These are phyloP conservation scores for Ceratobasidium sp. DNA, from an alignment of 1,284 basidiomycete genomes.

Conservation along the genomic window DNA sequence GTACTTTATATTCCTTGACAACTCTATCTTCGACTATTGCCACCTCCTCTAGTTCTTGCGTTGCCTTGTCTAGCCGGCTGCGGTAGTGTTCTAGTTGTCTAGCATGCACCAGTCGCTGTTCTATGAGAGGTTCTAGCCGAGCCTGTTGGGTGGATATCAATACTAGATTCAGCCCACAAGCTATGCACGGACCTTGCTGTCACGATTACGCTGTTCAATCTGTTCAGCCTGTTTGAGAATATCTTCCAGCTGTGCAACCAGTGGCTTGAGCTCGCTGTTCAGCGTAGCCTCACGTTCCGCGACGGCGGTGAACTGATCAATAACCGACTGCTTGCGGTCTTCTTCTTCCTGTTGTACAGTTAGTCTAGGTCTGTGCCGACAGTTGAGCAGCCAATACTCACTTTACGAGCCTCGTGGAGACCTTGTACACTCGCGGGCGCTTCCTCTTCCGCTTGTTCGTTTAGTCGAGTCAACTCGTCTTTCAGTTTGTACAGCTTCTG, in stretches of 20 bases:
- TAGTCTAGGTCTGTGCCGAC: not conserved
- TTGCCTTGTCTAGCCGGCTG: conserved; percentile 41
- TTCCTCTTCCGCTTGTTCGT: conserved; percentile 78
- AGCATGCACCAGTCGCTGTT: conserved; percentile 36
- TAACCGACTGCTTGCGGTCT: conserved; percentile 62
- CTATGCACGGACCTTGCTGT: conserved; percentile 13
- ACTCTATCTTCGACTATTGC: conserved; percentile 68
- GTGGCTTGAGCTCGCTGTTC: conserved; percentile 32
- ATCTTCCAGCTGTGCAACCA: conserved; percentile 44
- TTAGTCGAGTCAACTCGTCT: conserved; percentile 60
- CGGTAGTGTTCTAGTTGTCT: conserved; percentile 45
- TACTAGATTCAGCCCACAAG: not conserved
- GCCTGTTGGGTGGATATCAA: conserved; percentile 7
- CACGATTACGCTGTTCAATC: conserved; percentile 33
- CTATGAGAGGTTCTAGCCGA: conserved; percentile 38
- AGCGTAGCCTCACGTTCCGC: conserved; percentile 38
- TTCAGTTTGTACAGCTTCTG: conserved; percentile 57
- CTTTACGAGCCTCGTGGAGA: conserved; percentile 66
- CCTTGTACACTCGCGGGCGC: conserved; percentile 79
- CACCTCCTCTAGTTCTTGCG: conserved; percentile 52
- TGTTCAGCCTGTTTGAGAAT: conserved; percentile 39
- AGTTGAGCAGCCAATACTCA: conserved; percentile 61
- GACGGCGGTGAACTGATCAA: conserved; percentile 45
- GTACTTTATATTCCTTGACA: conserved; percentile 58
- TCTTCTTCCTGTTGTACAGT: conserved; percentile 65